Evolutionary conservation across 23 red algal genomes (phyloP), one percentile per base, ranked within the genome.

Genomic region (Gracilaria caudata): DNA sequence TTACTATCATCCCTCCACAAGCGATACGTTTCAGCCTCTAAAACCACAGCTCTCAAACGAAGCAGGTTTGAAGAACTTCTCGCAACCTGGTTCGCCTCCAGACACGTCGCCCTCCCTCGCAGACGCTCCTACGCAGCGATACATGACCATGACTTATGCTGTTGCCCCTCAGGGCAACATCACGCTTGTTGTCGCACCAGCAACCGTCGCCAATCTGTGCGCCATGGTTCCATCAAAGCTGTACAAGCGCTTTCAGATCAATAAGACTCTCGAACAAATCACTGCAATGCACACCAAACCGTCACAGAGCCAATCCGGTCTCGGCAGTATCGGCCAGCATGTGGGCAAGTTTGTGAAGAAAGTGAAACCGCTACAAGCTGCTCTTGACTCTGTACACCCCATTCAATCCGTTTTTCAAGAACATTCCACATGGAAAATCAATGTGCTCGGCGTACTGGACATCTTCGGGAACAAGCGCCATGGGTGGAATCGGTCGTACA

Each of bases 371-470:
- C 21, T 79, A 23, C 71, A 78, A 17, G 29, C 71, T 30, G 84
- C 58, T 5, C 23, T 79, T 33, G 36, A 89, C 57, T 79, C 73
- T 51, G 56, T 89, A 5, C 49, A 79, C 4, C 84, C 84, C 39
- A 61, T 89, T 35, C 68, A 66, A 6, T 24, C 51, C 34, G 71
- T 78, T 24, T 78, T 78, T 70, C 71, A 78, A 64, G 72, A 89
- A 35, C 73, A 79, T 54, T 79, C 84, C 72, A 89, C 84, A 2
- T 89, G 84, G 84, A 89, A 89, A 37, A 89, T 89, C 51, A 38
- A 51, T 1, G 79, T 92, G 88, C 78, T 61, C 26, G 70, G 51
- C 26, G 88, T 92, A 39, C 14, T 64, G 46, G 53, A 71, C 20
- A 51, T 92, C 13, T 92, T 92, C 49, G 64, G 44, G 19, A 25